These are phyloP conservation scores for Achaetomiella virescens DNA, from an alignment of 495 filamentous ascomycete genomes.

Conservation along the genomic window DNA sequence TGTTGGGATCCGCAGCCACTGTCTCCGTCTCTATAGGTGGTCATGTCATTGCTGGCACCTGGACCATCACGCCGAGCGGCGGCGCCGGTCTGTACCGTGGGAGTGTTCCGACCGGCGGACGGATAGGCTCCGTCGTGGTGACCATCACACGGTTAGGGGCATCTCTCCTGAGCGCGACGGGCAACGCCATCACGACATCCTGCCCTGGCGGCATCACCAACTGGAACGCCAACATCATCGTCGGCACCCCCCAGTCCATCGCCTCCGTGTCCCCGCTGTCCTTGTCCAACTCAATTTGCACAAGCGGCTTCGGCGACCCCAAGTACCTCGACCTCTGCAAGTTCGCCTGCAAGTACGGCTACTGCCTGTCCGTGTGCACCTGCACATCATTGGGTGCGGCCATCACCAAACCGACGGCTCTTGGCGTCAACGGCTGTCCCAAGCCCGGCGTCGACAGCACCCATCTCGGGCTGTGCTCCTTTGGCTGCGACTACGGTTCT, in stretches of 20 bases:
- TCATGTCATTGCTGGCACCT: background rate
- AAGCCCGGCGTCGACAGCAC: background rate
- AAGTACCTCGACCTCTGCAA: background rate
- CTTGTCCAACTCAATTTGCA: background rate
- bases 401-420: background rate
- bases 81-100: constrained; percentile 2
- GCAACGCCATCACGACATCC: background rate
- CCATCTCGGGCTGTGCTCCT: background rate
- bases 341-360: background rate
- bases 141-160: background rate
- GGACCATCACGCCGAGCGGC: background rate
- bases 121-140: background rate
- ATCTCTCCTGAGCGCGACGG: background rate
- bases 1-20: constrained; percentile 34
- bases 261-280: background rate
- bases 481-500: background rate
- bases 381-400: background rate
- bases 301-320: background rate
- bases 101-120: background rate
- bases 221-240: background rate
- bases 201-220: background rate
- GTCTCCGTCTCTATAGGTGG: constrained; percentile 44
- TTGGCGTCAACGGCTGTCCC: background rate
- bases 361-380: background rate
- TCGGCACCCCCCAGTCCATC: background rate